Conservation (phyloP, 257 asterid genomes). For the Rhazya stricta region DNA sequence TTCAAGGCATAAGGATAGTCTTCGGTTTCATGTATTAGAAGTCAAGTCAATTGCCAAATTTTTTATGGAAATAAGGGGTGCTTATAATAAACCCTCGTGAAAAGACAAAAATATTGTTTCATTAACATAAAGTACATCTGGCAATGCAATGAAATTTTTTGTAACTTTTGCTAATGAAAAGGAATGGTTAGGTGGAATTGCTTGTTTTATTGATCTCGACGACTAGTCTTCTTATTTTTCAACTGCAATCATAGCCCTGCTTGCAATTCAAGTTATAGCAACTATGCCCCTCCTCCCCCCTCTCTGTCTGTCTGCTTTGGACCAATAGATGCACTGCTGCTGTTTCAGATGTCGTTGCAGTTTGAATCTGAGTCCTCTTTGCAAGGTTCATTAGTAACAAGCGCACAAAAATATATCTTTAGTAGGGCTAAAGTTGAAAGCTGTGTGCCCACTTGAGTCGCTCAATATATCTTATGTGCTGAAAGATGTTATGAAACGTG, state of each 20-base stretch:
- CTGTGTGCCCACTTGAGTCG: too few relatives aligned
- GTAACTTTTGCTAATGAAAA: too few relatives aligned
- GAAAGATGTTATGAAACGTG: conserved; percentile 6
- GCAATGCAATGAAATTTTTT: neutral
- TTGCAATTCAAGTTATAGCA: neutral
- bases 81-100: neutral
- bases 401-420: too few relatives aligned
- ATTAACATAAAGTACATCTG: neutral
- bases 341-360: neutral
- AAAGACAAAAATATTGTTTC: neutral
- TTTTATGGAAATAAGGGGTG: neutral
- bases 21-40: neutral
- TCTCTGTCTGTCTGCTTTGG: neutral
- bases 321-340: neutral
- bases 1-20: neutral
- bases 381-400: too few relatives aligned
- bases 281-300: neutral
- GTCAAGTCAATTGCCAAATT: neutral
- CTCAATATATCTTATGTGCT: too few relatives aligned
- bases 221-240: neutral
- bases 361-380: too few relatives aligned
- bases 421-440: too few relatives aligned
- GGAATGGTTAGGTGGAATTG: neutral
- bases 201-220: neutral
- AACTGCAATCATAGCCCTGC: neutral